Percentiles rank a stretch among this genome's conserved stretches.
Conservation (phyloP, 179 eudicot genomes). For the Silene noctiflora region DNA sequence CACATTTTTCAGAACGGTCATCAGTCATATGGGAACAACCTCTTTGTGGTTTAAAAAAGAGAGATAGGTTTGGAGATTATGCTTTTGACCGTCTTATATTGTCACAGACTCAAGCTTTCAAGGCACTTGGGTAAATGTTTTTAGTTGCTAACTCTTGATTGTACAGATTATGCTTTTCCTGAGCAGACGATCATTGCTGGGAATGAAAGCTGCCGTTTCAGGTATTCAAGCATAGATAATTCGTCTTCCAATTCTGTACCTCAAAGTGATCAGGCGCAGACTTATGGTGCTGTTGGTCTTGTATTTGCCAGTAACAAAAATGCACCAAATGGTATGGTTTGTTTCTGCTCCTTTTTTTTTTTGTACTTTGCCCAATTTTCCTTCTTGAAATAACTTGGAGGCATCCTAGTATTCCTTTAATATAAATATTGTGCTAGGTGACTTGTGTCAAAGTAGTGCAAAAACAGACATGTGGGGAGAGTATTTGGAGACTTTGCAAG, state of each 20-base stretch:
- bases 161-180: conserved; percentile 66
- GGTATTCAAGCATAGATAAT: conserved; percentile 31
- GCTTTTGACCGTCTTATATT: not conserved
- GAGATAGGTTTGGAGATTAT: not conserved
- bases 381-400: not conserved
- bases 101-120: not conserved
- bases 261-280: not conserved
- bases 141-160: conserved; percentile 22
- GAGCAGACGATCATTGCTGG: conserved; percentile 64
- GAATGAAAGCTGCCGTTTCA: conserved; percentile 49
- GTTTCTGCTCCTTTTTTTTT: conserved; percentile 7
- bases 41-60: not conserved
- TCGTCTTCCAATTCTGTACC: conserved; percentile 10
- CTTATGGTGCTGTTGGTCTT: conserved; percentile 56
- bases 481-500: no score
- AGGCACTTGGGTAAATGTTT: not conserved
- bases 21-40: not conserved
- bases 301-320: conserved; percentile 52
- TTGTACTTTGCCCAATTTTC: not conserved
- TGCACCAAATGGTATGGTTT: conserved; percentile 47
- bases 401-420: not conserved
- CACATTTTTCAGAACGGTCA: not conserved
- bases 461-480: no score
- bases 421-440: not conserved
- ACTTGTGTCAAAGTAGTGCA: not conserved